Evolutionary conservation across 345 rosid genomes (phyloP).

Genomic region (Excoecaria agallocha): DNA sequence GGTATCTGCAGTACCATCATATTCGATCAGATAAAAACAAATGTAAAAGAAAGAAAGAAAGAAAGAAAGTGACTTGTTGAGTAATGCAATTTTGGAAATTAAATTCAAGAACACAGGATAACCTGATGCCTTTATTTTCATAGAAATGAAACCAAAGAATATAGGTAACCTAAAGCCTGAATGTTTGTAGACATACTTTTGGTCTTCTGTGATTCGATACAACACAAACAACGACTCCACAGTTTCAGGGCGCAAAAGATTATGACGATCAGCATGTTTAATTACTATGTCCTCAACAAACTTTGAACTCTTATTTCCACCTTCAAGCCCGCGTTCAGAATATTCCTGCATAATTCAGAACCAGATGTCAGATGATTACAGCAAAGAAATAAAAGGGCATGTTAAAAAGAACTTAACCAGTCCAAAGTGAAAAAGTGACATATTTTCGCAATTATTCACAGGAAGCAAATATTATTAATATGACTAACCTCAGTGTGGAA

Average conservation of each 20-base stretch:
- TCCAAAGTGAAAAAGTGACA: not conserved
- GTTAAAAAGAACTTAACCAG: not conserved
- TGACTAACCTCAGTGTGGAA: slow-evolving; percentile 77
- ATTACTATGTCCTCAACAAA: slow-evolving; percentile 81
- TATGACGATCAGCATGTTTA: slow-evolving; percentile 81
- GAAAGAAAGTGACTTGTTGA: too few relatives aligned
- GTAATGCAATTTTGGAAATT: not conserved
- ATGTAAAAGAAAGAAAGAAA: too few relatives aligned
- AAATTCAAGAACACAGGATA: not conserved
- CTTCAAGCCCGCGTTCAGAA: slow-evolving; percentile 77
- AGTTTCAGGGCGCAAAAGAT: slow-evolving; percentile 93
- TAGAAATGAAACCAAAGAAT: not conserved
- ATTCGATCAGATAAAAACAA: too few relatives aligned
- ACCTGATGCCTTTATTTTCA: slow-evolving; percentile 1
- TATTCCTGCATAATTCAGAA: slow-evolving; percentile 55
- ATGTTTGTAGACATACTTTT: slow-evolving; percentile 49
- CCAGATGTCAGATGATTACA: slow-evolving; percentile 18
- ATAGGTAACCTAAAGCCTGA: slow-evolving; percentile 15
- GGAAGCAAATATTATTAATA: slow-evolving; percentile 1
- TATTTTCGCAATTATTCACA: not conserved
- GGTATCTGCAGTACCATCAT: slow-evolving; percentile 73
- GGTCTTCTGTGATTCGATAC: slow-evolving; percentile 78
- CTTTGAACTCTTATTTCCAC: slow-evolving; percentile 80
- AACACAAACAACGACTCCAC: slow-evolving; percentile 90
- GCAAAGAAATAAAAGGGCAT: slow-evolving; percentile 13